Percentiles rank a stretch among this genome's conserved stretches.
phyloP scores from a whole-genome alignment of 148 eudicot species.

The Rhododendron henanense region DNA sequence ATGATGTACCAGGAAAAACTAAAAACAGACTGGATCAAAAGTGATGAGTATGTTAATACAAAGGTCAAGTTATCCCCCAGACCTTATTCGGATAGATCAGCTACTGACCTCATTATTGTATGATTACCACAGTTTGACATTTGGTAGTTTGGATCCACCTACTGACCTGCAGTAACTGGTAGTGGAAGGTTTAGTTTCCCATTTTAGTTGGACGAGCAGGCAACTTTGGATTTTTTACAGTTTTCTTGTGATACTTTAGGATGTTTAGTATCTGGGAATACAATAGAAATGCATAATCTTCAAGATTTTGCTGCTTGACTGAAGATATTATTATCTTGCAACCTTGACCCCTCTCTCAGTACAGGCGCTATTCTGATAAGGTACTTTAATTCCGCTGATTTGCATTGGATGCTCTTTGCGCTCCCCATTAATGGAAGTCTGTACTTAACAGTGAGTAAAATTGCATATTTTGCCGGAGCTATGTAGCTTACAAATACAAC shows the following conservation, averaged over 20 bases:
- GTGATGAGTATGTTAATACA: background rate
- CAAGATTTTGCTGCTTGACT: background rate
- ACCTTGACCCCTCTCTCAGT: background rate
- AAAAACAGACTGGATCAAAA: background rate
- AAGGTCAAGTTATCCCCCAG: background rate
- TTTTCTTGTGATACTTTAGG: background rate
- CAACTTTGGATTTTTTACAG: background rate
- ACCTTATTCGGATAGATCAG: background rate
- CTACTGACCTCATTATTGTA: background rate
- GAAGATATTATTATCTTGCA: background rate
- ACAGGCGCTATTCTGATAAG: background rate
- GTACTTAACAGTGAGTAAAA: background rate
- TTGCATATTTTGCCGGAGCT: slow-evolving; percentile 3
- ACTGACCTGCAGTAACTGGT: too few relatives aligned
- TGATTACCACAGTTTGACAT: background rate
- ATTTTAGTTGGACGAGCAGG: background rate
- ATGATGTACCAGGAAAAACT: background rate
- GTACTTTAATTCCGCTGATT: background rate
- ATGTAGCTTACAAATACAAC: background rate
- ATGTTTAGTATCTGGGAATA: background rate
- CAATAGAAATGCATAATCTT: background rate
- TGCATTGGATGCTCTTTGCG: background rate
- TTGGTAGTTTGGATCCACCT: background rate
- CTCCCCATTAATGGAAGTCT: background rate
- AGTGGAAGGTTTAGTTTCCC: background rate